These are phyloP conservation scores for Begonia loranthoides DNA, from an alignment of 306 rosid genomes.

Conservation along the genomic window DNA sequence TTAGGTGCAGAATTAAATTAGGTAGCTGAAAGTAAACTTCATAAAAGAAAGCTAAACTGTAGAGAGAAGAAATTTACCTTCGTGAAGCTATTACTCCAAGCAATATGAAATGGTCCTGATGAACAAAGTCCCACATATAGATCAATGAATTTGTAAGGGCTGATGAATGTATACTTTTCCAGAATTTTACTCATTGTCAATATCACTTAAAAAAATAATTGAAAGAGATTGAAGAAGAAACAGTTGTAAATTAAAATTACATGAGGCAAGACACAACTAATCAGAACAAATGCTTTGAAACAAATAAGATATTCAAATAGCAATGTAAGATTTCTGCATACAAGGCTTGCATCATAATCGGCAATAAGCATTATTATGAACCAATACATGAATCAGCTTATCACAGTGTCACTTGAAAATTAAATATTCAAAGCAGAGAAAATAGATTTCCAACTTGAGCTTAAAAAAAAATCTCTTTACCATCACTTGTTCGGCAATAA, in stretches of 20 bases:
- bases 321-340: too few relatives aligned
- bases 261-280: neutral
- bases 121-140: slow-evolving; percentile 12
- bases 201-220: too few relatives aligned
- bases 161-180: neutral
- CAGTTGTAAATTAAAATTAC: neutral
- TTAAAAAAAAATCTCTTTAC: slow-evolving; percentile 12
- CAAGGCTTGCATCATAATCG: too few relatives aligned
- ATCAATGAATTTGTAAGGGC: slow-evolving; percentile 10
- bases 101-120: slow-evolving; percentile 53
- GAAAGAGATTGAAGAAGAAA: neutral
- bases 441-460: too few relatives aligned
- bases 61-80: slow-evolving; percentile 31
- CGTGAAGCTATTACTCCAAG: slow-evolving; percentile 55
- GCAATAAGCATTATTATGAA: too few relatives aligned
- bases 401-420: too few relatives aligned
- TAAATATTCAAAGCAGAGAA: too few relatives aligned
- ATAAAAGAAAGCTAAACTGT: slow-evolving; percentile 6
- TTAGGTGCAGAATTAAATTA: slow-evolving; percentile 13
- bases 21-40: slow-evolving; percentile 7
- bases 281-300: neutral
- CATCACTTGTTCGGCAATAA: slow-evolving; percentile 63
- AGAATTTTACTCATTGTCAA: too few relatives aligned
- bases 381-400: too few relatives aligned
- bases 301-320: too few relatives aligned